Evolutionary conservation across 352 stramenopile species (phyloP).

Genomic region (Pilasporangium apinafurcum): DNA sequence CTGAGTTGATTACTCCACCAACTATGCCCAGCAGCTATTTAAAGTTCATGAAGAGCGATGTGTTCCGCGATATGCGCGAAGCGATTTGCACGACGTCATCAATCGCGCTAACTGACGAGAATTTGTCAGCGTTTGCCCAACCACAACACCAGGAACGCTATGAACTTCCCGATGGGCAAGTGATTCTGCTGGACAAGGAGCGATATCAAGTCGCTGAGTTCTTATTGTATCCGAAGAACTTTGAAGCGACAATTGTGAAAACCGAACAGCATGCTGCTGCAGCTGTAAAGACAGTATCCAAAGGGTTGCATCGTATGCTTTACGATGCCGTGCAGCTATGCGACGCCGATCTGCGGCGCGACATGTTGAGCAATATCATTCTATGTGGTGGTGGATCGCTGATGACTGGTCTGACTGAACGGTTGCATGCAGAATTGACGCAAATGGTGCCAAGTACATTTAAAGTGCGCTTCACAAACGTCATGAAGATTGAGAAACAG

Average conservation of each 20-base stretch:
- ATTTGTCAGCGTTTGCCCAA: conserved; percentile 6
- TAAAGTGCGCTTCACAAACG: conserved; percentile 82
- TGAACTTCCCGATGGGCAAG: conserved; percentile 76
- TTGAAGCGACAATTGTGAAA: conserved; percentile 33
- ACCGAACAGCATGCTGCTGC: conserved; percentile 39
- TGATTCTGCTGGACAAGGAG: conserved; percentile 56
- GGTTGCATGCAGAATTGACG: conserved; percentile 73
- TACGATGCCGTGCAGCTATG: conserved; percentile 82
- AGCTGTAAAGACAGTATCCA: conserved; percentile 38
- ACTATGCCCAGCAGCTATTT: conserved; percentile 64
- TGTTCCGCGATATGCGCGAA: conserved; percentile 80
- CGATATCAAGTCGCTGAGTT: conserved; percentile 71
- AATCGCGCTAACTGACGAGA: conserved; percentile 33
- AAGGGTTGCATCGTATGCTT: conserved; percentile 71
- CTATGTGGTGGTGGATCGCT: conserved; percentile 78
- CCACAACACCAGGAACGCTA: conserved; percentile 57
- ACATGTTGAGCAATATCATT: conserved; percentile 86
- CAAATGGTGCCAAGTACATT: conserved; percentile 76
- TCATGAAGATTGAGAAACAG: conserved; percentile 79
- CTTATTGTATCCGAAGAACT: conserved; percentile 61
- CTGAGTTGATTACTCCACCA: conserved; percentile 28
- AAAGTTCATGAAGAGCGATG: conserved; percentile 58
- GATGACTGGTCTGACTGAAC: conserved; percentile 68
- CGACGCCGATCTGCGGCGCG: conserved; percentile 73
- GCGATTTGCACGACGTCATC: conserved; percentile 35